Evolutionary conservation across 2,329 filamentous ascomycete species (phyloP), one percentile per base, ranked within the genome.

Genomic region (Harringtonia lauricola): DNA sequence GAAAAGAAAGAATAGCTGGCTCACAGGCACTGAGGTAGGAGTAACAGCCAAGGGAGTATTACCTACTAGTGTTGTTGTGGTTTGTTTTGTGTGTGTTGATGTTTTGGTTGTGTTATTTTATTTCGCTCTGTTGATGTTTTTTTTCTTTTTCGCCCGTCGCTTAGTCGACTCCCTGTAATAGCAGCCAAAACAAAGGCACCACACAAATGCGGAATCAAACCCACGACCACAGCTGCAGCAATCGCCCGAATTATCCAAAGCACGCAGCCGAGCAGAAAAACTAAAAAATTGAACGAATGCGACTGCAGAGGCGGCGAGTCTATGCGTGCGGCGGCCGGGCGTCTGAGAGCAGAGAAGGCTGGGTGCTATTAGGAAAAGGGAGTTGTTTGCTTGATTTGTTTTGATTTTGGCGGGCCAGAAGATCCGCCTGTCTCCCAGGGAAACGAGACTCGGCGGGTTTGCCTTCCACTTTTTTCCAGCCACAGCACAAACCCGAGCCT

Each of bases 371-470:
- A 39, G 30, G 18, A 17, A 38, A 26, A 42, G 42, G 34, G 48
- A 36, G 39, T 46, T 48, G 47, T 51, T 54, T 51, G 42, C 47
- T 38, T 39, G 51, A 47, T 54, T 54, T 54, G 52, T 54, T 54
- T 52, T 54, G 51, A 51, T 54, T 51, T 48, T 38, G 43, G 47
- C 49, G 50, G 47, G 50, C 46, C 49, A 49, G 39, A 46, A 47
- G 43, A 47, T 21, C 36, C 47, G 39, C 44, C 41, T 47, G 50
- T 53, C 51, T 51, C 51, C 51, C 49, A 48, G 51, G 51, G 51
- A 43, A 53, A 51, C 51, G 46, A 51, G 48, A 26, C 18, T 17
- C 31, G 19, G 34, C 24, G 17, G 30, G 30, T 30, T 33, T 18
- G 31, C 31, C 33, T 37, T 30, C 34, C 24, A 26, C 24, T 10